phyloP scores from a whole-genome alignment of 768 basidiomycete species.

The Podaxis sp. region DNA sequence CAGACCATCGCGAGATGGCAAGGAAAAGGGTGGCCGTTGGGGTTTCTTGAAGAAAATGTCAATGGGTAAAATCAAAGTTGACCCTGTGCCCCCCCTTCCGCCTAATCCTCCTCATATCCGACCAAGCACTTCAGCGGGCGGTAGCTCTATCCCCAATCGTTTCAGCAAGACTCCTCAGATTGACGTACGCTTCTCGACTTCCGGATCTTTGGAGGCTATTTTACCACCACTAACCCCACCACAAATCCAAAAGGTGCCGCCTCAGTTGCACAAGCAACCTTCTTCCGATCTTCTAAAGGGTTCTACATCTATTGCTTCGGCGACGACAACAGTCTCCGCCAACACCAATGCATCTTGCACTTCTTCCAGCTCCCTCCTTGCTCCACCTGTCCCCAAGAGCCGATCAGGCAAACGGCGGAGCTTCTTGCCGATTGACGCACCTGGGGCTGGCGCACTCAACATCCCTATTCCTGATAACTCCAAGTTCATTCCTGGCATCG shows the following conservation, averaged over 20 bases:
- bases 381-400: conserved; percentile 38
- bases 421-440: conserved; percentile 81
- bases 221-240: conserved; percentile 25
- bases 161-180: conserved; percentile 52
- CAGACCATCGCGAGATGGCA: conserved; percentile 28
- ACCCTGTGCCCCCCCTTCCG: conserved; percentile 32
- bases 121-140: conserved; percentile 13
- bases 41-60: conserved; percentile 99
- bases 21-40: conserved; percentile 78
- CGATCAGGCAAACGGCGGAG: conserved; percentile 73
- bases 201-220: conserved; percentile 54
- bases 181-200: conserved; percentile 69
- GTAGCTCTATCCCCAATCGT: conserved; percentile 25
- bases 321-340: conserved; percentile 7
- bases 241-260: conserved; percentile 14
- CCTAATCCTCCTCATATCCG: conserved; percentile 21
- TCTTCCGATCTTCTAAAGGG: conserved; percentile 24
- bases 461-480: conserved; percentile 64
- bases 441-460: conserved; percentile 44
- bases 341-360: conserved; percentile 12
- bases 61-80: conserved; percentile 85
- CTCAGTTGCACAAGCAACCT: conserved; percentile 18
- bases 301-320: conserved; percentile 15
- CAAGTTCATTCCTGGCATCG: conserved; percentile 50
- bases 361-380: conserved; percentile 31